Evolutionary conservation across 495 filamentous ascomycete species (phyloP).

Genomic region (Bacidia gigantensis): DNA sequence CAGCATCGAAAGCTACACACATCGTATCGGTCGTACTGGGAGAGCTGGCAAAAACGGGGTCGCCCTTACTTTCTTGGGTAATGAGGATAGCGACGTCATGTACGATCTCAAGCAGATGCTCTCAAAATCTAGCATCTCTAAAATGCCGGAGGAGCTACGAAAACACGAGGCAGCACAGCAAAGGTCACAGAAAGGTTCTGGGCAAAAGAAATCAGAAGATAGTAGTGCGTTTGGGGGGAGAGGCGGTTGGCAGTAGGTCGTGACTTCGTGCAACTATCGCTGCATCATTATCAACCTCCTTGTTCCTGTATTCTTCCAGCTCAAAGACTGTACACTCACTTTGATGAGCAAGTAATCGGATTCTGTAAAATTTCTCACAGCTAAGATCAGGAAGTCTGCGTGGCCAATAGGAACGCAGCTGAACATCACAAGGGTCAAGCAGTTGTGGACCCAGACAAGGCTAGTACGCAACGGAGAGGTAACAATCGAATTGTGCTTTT

Average conservation of each 20-base stretch:
- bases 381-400: neutral
- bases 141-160: slow-evolving; percentile 84
- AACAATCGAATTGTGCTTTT: no score
- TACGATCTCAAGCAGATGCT: slow-evolving; percentile 92
- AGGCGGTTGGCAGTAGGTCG: slow-evolving; percentile 31
- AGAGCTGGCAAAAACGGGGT: slow-evolving; percentile 97
- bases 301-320: no score
- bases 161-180: slow-evolving; percentile 93
- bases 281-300: neutral
- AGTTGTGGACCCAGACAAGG: neutral
- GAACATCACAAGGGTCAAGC: neutral
- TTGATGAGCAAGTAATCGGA: no score
- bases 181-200: slow-evolving; percentile 44
- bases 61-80: slow-evolving; percentile 89
- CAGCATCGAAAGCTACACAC: slow-evolving; percentile 90
- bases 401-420: neutral
- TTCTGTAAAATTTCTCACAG: neutral
- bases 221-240: slow-evolving; percentile 46
- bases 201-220: slow-evolving; percentile 50
- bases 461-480: neutral
- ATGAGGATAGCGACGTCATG: slow-evolving; percentile 84
- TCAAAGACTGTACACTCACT: no score
- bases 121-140: slow-evolving; percentile 75
- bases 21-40: slow-evolving; percentile 95
- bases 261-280: neutral